A percentile compares a stretch with the other conserved stretches of the same genome.
These are phyloP conservation scores for Hibiscus mutabilis DNA, from an alignment of 345 rosid genomes.

Conservation along the genomic window DNA sequence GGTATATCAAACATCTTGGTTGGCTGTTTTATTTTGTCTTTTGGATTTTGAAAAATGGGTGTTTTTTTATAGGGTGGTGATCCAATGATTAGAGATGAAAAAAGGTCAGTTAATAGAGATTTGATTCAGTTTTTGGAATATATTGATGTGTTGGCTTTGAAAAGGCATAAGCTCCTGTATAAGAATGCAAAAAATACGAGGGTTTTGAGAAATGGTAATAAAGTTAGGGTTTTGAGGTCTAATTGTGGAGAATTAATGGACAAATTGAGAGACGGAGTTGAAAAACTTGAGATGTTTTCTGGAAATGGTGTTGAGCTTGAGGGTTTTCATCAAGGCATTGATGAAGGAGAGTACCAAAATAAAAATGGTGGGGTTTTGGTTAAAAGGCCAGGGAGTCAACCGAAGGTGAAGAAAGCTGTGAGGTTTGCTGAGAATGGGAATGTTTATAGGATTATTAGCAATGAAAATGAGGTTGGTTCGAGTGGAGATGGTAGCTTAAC, in stretches of 20 bases:
- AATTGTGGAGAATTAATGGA: slow-evolving; percentile 29
- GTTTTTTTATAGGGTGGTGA: slow-evolving; percentile 37
- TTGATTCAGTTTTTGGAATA: slow-evolving; percentile 53
- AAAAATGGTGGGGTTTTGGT: slow-evolving; percentile 17
- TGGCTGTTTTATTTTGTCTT: too few species aligned
- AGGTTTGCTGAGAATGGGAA: slow-evolving; percentile 52
- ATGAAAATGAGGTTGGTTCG: slow-evolving; percentile 28
- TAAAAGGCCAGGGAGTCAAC: slow-evolving; percentile 27
- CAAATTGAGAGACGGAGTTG: slow-evolving; percentile 39
- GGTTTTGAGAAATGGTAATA: slow-evolving; percentile 21
- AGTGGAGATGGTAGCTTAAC: slow-evolving; percentile 32
- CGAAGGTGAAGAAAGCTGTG: slow-evolving; percentile 41
- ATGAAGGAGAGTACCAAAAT: slow-evolving; percentile 22
- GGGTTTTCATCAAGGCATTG: slow-evolving; percentile 46
- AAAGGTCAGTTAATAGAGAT: slow-evolving; percentile 62
- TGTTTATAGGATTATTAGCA: slow-evolving; percentile 34
- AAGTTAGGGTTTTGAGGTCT: slow-evolving; percentile 22
- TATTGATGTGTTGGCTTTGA: slow-evolving; percentile 42
- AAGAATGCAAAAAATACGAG: slow-evolving; percentile 31
- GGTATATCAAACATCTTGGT: slow-evolving; percentile 28
- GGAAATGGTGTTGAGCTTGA: slow-evolving; percentile 54
- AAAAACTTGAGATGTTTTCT: slow-evolving; percentile 37
- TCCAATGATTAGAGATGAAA: slow-evolving; percentile 75
- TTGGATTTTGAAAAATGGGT: background rate
- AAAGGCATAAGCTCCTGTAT: slow-evolving; percentile 24